These are phyloP conservation scores for Phascolomyces articulosus DNA, from an alignment of 371 early-diverging fungal genomes.

Conservation along the genomic window DNA sequence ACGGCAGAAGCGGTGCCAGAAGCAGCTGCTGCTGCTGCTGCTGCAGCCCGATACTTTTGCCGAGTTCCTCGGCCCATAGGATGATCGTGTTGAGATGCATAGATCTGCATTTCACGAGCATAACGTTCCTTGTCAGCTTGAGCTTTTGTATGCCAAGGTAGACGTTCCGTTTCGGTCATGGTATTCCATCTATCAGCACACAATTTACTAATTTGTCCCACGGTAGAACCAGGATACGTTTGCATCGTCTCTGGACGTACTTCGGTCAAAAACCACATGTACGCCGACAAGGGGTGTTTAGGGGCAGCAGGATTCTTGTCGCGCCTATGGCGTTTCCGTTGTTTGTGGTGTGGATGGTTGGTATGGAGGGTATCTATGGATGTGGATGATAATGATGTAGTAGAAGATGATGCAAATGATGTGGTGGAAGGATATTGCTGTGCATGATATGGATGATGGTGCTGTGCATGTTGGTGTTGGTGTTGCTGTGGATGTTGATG, in stretches of 20 bases:
- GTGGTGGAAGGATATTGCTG: background rate
- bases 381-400: background rate
- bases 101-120: slow-evolving; percentile 73
- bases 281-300: slow-evolving; percentile 81
- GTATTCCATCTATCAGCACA: slow-evolving; percentile 73
- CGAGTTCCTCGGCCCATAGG: slow-evolving; percentile 49
- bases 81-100: slow-evolving; percentile 52
- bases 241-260: slow-evolving; percentile 65
- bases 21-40: slow-evolving; percentile 22
- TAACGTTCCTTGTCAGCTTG: slow-evolving; percentile 75
- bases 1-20: slow-evolving; percentile 10
- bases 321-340: slow-evolving; percentile 30
- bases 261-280: slow-evolving; percentile 73
- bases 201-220: slow-evolving; percentile 72
- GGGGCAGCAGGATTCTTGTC: slow-evolving; percentile 69
- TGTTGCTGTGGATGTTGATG: background rate
- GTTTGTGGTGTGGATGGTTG: background rate
- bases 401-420: background rate
- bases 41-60: slow-evolving; percentile 43
- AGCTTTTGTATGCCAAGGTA: slow-evolving; percentile 69
- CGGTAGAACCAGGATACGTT: slow-evolving; percentile 68
- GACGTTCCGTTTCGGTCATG: slow-evolving; percentile 58
- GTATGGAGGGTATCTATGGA: background rate
- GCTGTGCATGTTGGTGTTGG: background rate
- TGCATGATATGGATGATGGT: background rate